phyloP scores from a whole-genome alignment of 257 asterid genomes.

The Cinchona pubescens region DNA sequence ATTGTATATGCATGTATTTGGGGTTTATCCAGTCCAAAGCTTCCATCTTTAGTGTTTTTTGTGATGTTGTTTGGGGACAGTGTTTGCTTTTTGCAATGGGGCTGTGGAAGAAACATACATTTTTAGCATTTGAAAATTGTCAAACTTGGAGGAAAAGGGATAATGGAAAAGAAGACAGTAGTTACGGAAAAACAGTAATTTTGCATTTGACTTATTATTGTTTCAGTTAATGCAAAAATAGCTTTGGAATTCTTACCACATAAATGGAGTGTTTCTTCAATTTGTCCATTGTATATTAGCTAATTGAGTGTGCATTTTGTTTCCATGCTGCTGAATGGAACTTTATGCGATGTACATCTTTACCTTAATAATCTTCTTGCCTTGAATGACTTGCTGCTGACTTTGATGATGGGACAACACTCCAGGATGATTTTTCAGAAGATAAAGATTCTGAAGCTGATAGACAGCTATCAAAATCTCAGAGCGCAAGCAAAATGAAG shows the following conservation, averaged over 20 bases:
- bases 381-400: constrained; percentile 1
- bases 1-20: neutral
- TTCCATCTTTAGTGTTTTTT: neutral
- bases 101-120: too few species aligned
- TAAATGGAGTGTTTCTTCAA: neutral
- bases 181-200: neutral
- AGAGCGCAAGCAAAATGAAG: constrained; percentile 32
- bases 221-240: constrained; percentile 6
- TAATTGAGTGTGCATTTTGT: neutral
- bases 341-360: neutral
- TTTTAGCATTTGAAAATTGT: neutral
- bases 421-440: constrained; percentile 55
- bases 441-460: constrained; percentile 49
- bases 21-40: neutral
- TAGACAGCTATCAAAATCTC: constrained; percentile 43
- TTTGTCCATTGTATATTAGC: neutral
- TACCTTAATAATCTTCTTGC: neutral
- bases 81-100: neutral
- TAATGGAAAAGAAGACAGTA: neutral
- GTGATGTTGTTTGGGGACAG: neutral
- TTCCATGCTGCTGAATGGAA: neutral
- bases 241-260: neutral
- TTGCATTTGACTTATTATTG: neutral
- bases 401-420: constrained; percentile 1
- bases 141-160: neutral